These are phyloP conservation scores for Smallanthus sonchifolius DNA, from an alignment of 129 eudicot species.

Conservation along the genomic window DNA sequence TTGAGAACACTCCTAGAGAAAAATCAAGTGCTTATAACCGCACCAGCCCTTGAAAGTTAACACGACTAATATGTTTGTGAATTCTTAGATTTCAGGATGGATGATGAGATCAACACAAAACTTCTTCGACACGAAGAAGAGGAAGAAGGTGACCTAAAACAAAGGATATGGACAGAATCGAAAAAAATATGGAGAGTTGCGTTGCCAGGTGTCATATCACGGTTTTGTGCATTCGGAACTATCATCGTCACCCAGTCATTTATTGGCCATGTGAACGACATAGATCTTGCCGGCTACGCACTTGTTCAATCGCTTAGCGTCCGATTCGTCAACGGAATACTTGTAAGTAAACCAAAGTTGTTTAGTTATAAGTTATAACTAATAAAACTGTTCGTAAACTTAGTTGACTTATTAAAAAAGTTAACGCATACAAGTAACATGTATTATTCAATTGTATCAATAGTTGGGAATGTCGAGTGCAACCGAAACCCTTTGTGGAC, in stretches of 20 bases:
- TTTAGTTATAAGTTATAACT: too few species aligned
- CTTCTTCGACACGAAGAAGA: slow-evolving; percentile 36
- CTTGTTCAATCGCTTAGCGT: slow-evolving; percentile 61
- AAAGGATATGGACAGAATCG: slow-evolving; percentile 47
- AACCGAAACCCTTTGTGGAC: slow-evolving; percentile 66
- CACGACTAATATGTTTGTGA: not conserved
- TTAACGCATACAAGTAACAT: too few species aligned
- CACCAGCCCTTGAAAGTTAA: not conserved
- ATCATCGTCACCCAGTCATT: slow-evolving; percentile 56
- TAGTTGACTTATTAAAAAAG: too few species aligned
- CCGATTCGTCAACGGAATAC: slow-evolving; percentile 57
- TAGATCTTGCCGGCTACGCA: slow-evolving; percentile 71
- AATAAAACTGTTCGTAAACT: too few species aligned
- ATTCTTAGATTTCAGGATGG: slow-evolving; percentile 15
- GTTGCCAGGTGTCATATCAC: slow-evolving; percentile 48
- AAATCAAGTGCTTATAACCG: not conserved
- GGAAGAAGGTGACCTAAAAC: slow-evolving; percentile 31
- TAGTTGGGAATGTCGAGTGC: slow-evolving; percentile 79
- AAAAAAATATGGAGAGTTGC: slow-evolving; percentile 64
- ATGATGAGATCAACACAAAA: slow-evolving; percentile 26
- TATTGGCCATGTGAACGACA: slow-evolving; percentile 46
- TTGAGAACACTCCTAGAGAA: too few species aligned
- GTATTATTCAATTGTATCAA: not conserved
- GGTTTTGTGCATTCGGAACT: slow-evolving; percentile 51
- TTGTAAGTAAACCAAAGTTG: slow-evolving; percentile 30